These are phyloP conservation scores for Heritiera fomes DNA, from an alignment of 345 rosid genomes.

Conservation along the genomic window DNA sequence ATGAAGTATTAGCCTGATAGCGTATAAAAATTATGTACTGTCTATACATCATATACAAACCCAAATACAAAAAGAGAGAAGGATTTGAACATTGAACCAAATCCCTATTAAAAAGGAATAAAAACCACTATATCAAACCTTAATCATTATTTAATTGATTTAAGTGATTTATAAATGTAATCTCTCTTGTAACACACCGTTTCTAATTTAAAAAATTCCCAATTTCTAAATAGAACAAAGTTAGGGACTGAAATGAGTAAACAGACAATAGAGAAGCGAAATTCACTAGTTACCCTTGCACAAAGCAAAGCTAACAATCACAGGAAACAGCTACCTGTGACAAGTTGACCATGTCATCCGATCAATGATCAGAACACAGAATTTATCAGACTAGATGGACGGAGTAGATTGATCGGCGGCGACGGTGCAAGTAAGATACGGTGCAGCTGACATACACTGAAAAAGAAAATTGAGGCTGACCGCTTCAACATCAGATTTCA, in stretches of 20 bases:
- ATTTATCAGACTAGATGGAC: not conserved
- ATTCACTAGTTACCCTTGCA: not conserved
- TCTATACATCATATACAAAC: too few relatives aligned
- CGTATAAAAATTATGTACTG: too few relatives aligned
- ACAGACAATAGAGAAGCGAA: not conserved
- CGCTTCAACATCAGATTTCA: constrained; percentile 33
- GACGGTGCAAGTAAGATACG: not conserved
- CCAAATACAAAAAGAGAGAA: too few relatives aligned
- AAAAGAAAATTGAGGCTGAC: constrained; percentile 31
- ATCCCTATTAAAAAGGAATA: too few relatives aligned
- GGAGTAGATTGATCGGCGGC: not conserved
- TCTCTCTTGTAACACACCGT: too few relatives aligned
- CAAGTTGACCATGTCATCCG: constrained; percentile 5
- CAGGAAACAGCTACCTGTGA: not conserved
- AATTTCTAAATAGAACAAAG: too few relatives aligned
- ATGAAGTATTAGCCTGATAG: too few relatives aligned
- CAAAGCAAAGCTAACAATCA: not conserved
- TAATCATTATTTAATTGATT: too few relatives aligned
- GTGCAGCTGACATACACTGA: not conserved
- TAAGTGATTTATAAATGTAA: too few relatives aligned
- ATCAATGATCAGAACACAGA: not conserved
- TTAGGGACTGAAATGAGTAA: not conserved
- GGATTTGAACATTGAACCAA: too few relatives aligned
- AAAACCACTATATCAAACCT: too few relatives aligned
- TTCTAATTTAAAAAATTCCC: too few relatives aligned